A percentile compares a stretch with the other conserved stretches of the same genome.
Evolutionary conservation across 805 yeast genomes (phyloP).

Genomic region (Ogataea saltuana): DNA sequence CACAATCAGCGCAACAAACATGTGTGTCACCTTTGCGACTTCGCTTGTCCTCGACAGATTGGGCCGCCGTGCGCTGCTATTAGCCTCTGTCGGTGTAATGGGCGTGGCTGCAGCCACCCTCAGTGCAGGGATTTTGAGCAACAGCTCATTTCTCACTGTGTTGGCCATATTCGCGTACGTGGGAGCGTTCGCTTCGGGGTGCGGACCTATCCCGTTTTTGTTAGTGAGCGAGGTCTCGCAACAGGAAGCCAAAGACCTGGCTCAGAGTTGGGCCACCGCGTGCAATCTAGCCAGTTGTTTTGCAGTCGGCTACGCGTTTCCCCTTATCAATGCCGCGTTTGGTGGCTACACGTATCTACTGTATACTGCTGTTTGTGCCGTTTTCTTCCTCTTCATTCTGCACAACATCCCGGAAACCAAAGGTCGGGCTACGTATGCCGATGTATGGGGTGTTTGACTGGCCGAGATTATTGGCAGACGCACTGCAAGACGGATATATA

Average conservation of each 20-base stretch:
- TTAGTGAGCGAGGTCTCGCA: constrained; percentile 89
- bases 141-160: constrained; percentile 52
- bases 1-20: constrained; percentile 71
- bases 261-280: constrained; percentile 91
- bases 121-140: constrained; percentile 60
- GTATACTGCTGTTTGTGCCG: constrained; percentile 60
- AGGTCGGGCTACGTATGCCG: constrained; percentile 58
- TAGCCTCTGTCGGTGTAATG: constrained; percentile 70
- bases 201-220: constrained; percentile 95
- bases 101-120: constrained; percentile 61
- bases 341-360: constrained; percentile 81
- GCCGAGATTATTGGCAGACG: no score
- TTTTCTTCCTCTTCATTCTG: constrained; percentile 49
- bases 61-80: constrained; percentile 74
- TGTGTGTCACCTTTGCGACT: constrained; percentile 68
- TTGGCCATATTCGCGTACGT: constrained; percentile 72
- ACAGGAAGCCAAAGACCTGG: constrained; percentile 72
- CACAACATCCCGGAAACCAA: constrained; percentile 72
- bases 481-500: no score
- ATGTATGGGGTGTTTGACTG: constrained; percentile 83
- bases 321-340: constrained; percentile 58
- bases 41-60: constrained; percentile 73
- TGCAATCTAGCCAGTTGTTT: constrained; percentile 93
- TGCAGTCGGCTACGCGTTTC: constrained; percentile 77
- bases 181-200: constrained; percentile 83